A percentile compares a stretch with the other conserved stretches of the same genome.
phyloP scores from a whole-genome alignment of 2,329 filamentous ascomycete genomes.

The Curvularia verruculosa region DNA sequence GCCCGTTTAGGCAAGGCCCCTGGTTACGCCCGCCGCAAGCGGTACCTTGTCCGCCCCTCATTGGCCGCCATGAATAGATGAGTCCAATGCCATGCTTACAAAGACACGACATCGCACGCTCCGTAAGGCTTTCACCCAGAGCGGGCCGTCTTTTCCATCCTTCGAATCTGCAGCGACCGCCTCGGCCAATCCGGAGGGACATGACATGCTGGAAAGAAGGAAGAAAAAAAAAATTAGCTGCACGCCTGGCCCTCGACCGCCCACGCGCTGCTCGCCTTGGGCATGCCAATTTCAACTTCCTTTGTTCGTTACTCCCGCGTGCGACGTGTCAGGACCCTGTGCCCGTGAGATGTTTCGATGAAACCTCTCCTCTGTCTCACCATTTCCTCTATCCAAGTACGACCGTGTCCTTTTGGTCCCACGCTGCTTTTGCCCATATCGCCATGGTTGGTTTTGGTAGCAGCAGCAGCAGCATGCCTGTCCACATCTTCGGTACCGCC shows the following conservation, averaged over 20 bases:
- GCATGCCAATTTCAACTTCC: slow-evolving; percentile 5
- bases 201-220: background rate
- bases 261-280: background rate
- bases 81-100: slow-evolving; percentile 1
- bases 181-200: slow-evolving; percentile 6
- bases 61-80: slow-evolving; percentile 7
- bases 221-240: background rate
- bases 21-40: slow-evolving; percentile 14
- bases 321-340: slow-evolving; percentile 17
- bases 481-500: slow-evolving; percentile 6
- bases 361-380: slow-evolving; percentile 18
- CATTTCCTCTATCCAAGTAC: slow-evolving; percentile 2
- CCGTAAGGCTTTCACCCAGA: slow-evolving; percentile 1
- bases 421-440: background rate
- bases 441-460: too few species aligned
- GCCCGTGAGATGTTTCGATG: slow-evolving; percentile 2
- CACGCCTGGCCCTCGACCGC: background rate
- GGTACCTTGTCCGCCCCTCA: background rate
- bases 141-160: background rate
- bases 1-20: slow-evolving; percentile 2
- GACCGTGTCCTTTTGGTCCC: background rate
- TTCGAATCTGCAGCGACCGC: background rate
- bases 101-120: too few species aligned
- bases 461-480: background rate
- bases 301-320: slow-evolving; percentile 15